Evolutionary conservation across 495 filamentous ascomycete genomes (phyloP).

Genomic region (Neurospora sp.): DNA sequence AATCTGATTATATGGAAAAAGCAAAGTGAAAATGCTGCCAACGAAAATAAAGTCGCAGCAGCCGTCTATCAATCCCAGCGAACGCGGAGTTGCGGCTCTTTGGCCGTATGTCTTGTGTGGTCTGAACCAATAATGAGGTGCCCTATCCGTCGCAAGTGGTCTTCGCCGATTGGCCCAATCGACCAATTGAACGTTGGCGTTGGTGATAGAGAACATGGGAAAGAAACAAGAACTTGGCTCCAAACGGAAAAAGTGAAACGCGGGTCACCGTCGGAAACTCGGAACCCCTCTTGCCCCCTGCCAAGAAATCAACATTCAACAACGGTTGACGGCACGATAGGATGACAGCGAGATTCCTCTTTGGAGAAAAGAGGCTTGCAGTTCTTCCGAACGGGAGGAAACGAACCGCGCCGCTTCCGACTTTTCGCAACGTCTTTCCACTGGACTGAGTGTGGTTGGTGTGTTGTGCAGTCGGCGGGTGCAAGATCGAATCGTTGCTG

Average conservation of each 20-base stretch:
- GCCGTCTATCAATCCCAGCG: too few relatives aligned
- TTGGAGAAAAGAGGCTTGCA: not conserved
- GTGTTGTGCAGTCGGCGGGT: not conserved
- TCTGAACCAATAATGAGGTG: not conserved
- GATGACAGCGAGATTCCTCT: not conserved
- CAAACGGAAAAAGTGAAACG: not conserved
- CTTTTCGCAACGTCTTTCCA: not conserved
- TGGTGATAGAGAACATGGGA: not conserved
- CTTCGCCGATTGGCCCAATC: not conserved
- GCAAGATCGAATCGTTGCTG: not conserved
- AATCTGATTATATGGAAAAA: too few relatives aligned
- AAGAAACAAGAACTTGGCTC: not conserved
- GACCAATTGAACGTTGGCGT: not conserved
- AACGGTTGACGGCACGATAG: too few relatives aligned
- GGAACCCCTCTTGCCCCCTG: not conserved
- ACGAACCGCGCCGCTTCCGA: not conserved
- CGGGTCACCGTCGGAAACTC: not conserved
- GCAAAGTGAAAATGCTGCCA: too few relatives aligned
- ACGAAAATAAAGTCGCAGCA: too few relatives aligned
- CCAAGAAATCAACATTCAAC: not conserved
- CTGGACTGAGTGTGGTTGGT: not conserved
- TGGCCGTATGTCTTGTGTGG: not conserved
- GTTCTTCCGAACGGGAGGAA: not conserved
- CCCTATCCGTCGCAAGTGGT: not conserved
- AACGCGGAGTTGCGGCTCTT: not conserved